These are phyloP conservation scores for Skeletonema marinoi DNA, from an alignment of 108 stramenopile genomes.

Conservation along the genomic window DNA sequence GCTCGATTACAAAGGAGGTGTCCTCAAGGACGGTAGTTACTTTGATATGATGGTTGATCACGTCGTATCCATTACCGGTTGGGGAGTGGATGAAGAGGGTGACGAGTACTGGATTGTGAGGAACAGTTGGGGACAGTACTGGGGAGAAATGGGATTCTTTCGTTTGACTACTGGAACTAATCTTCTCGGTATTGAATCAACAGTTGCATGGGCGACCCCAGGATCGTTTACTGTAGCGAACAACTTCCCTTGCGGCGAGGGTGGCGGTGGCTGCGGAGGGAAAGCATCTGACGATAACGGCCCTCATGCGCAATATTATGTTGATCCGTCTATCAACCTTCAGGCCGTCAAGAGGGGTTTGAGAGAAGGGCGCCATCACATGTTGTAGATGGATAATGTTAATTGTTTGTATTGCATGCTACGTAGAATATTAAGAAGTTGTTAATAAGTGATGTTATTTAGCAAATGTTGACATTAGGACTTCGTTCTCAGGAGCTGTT, in stretches of 20 bases:
- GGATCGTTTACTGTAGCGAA: slow-evolving; percentile 50
- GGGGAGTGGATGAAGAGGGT: slow-evolving; percentile 62
- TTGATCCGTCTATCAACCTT: slow-evolving; percentile 16
- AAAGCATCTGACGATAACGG: background rate
- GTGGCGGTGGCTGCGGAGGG: slow-evolving; percentile 55
- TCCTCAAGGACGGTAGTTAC: slow-evolving; percentile 59
- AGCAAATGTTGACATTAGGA: slow-evolving; percentile 64
- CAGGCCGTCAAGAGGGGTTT: background rate
- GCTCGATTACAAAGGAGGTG: slow-evolving; percentile 71
- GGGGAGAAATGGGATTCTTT: slow-evolving; percentile 74
- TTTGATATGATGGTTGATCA: slow-evolving; percentile 68
- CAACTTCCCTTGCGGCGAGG: slow-evolving; percentile 59
- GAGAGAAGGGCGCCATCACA: background rate
- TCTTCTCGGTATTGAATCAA: slow-evolving; percentile 72
- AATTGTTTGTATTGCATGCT: background rate
- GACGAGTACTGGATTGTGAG: slow-evolving; percentile 89
- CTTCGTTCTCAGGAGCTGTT: slow-evolving; percentile 64
- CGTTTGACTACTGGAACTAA: slow-evolving; percentile 70
- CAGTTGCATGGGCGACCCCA: slow-evolving; percentile 79
- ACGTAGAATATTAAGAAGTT: background rate
- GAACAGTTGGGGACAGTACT: slow-evolving; percentile 72
- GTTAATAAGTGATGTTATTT: background rate
- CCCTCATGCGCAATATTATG: slow-evolving; percentile 2
- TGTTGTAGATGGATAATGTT: background rate
- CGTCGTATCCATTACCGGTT: slow-evolving; percentile 90